Evolutionary conservation across 2,329 filamentous ascomycete species (phyloP).

Genomic region (Tothia fuscella): DNA sequence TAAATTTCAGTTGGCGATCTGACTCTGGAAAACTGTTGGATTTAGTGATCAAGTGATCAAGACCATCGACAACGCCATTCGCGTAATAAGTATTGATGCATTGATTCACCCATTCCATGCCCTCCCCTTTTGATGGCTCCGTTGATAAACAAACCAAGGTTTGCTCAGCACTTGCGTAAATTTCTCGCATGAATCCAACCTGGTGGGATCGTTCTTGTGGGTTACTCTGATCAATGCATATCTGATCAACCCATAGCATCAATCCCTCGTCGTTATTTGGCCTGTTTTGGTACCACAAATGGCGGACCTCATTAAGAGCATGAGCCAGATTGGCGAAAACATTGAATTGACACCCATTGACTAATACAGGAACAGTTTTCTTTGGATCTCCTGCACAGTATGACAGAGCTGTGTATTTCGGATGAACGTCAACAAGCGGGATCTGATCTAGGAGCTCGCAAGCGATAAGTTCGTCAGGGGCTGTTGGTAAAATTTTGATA

Average conservation of each 20-base stretch:
- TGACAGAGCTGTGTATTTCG: no score
- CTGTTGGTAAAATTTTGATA: no score
- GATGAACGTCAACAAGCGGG: no score
- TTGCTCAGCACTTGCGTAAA: neutral
- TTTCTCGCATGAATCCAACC: neutral
- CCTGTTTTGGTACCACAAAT: neutral
- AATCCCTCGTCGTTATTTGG: neutral
- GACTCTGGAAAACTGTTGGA: no score
- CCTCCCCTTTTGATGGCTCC: no score
- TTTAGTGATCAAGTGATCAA: no score
- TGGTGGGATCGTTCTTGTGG: neutral
- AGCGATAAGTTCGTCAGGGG: no score
- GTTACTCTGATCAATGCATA: neutral
- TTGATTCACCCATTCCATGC: no score
- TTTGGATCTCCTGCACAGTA: neutral
- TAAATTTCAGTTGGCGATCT: no score
- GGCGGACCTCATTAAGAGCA: neutral
- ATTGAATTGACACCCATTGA: conserved; percentile 4
- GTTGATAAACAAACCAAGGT: neutral
- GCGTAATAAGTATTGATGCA: no score
- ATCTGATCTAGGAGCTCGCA: no score
- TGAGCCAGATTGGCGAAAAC: conserved; percentile 4
- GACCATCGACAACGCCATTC: no score
- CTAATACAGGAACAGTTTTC: neutral
- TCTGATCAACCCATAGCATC: neutral